Conservation (phyloP, 768 basidiomycete species). For the Tricholoma sp. region DNA sequence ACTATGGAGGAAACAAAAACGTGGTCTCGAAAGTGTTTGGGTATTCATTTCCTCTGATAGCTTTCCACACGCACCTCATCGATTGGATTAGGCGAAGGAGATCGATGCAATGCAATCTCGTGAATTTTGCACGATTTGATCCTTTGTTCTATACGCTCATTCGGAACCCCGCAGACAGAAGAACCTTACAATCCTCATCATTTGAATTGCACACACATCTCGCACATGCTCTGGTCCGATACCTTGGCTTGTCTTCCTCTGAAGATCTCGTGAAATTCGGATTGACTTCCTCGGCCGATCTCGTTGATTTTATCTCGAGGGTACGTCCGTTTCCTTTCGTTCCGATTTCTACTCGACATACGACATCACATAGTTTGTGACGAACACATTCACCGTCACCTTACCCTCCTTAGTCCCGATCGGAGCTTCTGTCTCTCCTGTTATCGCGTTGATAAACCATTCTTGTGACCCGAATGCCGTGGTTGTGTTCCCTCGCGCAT, state of each 20-base stretch:
- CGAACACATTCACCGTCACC: constrained; percentile 88
- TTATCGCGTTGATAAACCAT: constrained; percentile 81
- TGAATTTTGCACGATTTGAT: constrained; percentile 36
- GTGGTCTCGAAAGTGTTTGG: constrained; percentile 51
- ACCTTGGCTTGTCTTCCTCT: constrained; percentile 56
- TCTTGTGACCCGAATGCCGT: constrained; percentile 86
- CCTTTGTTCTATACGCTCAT: constrained; percentile 1
- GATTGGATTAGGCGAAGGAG: constrained; percentile 45
- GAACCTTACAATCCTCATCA: constrained; percentile 40
- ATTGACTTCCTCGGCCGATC: constrained; percentile 50
- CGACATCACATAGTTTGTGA: constrained; percentile 59
- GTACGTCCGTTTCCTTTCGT: constrained; percentile 32
- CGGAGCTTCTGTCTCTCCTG: constrained; percentile 80
- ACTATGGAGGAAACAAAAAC: constrained; percentile 57
- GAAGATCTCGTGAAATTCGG: constrained; percentile 55
- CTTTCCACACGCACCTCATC: background rate
- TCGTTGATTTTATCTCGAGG: constrained; percentile 69
- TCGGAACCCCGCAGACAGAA: constrained; percentile 42
- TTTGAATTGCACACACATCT: constrained; percentile 62
- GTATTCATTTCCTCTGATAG: constrained; percentile 31
- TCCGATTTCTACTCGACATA: constrained; percentile 1
- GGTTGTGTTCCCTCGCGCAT: constrained; percentile 77
- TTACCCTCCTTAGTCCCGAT: constrained; percentile 73
- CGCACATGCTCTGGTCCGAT: constrained; percentile 70
- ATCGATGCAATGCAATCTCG: constrained; percentile 74